These are phyloP conservation scores for Chalciporus piperatoides DNA, from an alignment of 1,284 basidiomycete genomes.

Conservation along the genomic window DNA sequence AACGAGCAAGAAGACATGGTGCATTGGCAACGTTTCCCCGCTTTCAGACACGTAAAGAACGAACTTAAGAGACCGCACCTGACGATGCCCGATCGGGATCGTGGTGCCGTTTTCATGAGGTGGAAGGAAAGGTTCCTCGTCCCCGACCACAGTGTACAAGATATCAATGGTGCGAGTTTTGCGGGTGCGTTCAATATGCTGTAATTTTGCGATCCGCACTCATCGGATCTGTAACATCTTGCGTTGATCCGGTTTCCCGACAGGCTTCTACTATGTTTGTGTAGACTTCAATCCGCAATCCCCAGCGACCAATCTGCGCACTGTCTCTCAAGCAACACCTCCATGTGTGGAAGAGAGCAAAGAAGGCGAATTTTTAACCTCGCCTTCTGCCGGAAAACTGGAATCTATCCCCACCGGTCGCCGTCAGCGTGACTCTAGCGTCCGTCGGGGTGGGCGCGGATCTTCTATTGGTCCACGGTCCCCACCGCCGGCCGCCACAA, in stretches of 20 bases:
- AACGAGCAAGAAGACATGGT: slow-evolving; percentile 85
- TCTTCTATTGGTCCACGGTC: slow-evolving; percentile 41
- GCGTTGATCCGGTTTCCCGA: slow-evolving; percentile 4
- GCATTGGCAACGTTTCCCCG: slow-evolving; percentile 89
- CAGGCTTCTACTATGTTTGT: slow-evolving; percentile 86
- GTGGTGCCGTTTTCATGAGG: slow-evolving; percentile 85
- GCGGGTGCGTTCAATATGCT: slow-evolving; percentile 58
- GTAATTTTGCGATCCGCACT: background rate
- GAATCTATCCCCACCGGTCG: slow-evolving; percentile 36
- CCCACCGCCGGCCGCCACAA: slow-evolving; percentile 55
- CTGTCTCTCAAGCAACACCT: slow-evolving; percentile 33
- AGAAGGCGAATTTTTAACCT: slow-evolving; percentile 22
- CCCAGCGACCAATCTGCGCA: slow-evolving; percentile 34
- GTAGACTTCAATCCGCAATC: slow-evolving; percentile 67
- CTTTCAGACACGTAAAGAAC: slow-evolving; percentile 75
- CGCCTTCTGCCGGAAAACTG: slow-evolving; percentile 31
- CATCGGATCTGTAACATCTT: background rate
- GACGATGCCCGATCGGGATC: slow-evolving; percentile 71
- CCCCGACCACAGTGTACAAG: slow-evolving; percentile 88
- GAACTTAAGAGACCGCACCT: slow-evolving; percentile 73
- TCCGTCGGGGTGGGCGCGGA: slow-evolving; percentile 36
- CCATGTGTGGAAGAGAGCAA: slow-evolving; percentile 32
- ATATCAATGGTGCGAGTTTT: slow-evolving; percentile 94
- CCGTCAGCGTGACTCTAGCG: slow-evolving; percentile 45
- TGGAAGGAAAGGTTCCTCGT: slow-evolving; percentile 98